These are phyloP conservation scores for Agastache rugosa DNA, from an alignment of 257 asterid genomes.

Conservation along the genomic window DNA sequence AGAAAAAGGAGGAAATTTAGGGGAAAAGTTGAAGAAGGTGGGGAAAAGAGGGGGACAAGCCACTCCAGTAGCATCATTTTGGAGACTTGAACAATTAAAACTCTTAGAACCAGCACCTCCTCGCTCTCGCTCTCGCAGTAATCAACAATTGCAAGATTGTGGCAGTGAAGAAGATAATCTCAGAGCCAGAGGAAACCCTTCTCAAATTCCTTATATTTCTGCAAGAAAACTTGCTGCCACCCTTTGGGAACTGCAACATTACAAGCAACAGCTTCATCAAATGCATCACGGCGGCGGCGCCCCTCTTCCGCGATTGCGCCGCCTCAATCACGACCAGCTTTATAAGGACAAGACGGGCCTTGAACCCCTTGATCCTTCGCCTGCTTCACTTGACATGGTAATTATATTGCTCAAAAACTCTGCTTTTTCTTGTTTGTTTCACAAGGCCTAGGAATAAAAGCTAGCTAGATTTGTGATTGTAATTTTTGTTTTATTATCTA, in stretches of 20 bases:
- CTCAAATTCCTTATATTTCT: conserved; percentile 50
- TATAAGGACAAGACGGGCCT: conserved; percentile 48
- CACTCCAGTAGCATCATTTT: conserved; percentile 83
- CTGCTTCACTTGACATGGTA: conserved; percentile 75
- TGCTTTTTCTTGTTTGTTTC: neutral
- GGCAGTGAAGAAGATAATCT: conserved; percentile 1
- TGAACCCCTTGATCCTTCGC: conserved; percentile 67
- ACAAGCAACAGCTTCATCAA: conserved; percentile 54
- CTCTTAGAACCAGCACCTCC: conserved; percentile 26
- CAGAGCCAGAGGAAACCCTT: conserved; percentile 29
- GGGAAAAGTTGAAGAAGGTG: conserved; percentile 85
- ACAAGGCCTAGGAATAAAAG: neutral
- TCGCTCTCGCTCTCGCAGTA: too few species aligned
- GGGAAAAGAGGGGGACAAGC: conserved; percentile 79
- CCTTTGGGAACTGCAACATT: conserved; percentile 79
- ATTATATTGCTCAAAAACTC: neutral
- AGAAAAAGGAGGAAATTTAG: conserved; percentile 70
- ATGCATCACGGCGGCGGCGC: conserved; percentile 64
- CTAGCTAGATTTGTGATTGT: too few species aligned
- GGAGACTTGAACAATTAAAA: conserved; percentile 50
- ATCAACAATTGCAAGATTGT: conserved; percentile 39
- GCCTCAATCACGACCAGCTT: conserved; percentile 55
- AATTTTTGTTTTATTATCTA: neutral
- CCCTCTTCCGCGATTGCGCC: conserved; percentile 68
- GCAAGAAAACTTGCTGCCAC: conserved; percentile 89